Base-by-base conservation (phyloP, 768 basidiomycete genomes). In the Trametopsis cervina region DNA sequence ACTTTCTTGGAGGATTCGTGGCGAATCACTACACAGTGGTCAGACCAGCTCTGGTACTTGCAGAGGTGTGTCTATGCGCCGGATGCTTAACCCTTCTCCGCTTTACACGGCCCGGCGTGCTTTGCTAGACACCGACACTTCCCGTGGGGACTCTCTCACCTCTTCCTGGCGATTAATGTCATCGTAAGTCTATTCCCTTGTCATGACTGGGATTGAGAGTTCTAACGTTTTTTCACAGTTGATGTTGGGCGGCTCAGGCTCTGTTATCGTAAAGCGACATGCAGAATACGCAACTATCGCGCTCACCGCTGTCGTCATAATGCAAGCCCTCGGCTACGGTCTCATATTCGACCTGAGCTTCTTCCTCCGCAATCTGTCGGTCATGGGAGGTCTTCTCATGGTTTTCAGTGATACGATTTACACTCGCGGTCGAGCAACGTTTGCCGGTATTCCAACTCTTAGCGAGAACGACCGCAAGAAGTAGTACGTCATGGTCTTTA, bases 261-360 rank as follows among this genome's bases (percentile, higher is more conserved):
- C 89, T 17, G 80, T 98, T 60, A 91, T 99, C 61, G 72, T 79
- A 51, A 94, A 92, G 67, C 80, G 82, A 46, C 79, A 85, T 69
- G 86, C 91, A 1, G 92, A 95, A 72, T 84, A 80, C 63, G 85
- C 94, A 12, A 89, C 95, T 54, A 81, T 82, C 40, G 93, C 92
- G 57, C 85, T 99, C 40, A 76, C 98, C 46, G 75, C 72, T 42
- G 96, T 98, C 42, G 94, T 99, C 48, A 69, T 98, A 58, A 81
- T 93, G 39, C 96, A 99, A 69, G 95, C 95, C 39, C 88, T 99
- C 57, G 96, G 96, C 57, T 99, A 99, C 61, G 96, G 96, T 26
- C 88, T 99, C 65, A 95, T 99, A 61, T 99, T 99, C 68, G 96
- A 98, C 76, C 77, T 98, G 66, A 98, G 89, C 71, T 99, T 99